Base-by-base conservation (phyloP, 495 filamentous ascomycete species). In the Astrocystis sublimbata region DNA sequence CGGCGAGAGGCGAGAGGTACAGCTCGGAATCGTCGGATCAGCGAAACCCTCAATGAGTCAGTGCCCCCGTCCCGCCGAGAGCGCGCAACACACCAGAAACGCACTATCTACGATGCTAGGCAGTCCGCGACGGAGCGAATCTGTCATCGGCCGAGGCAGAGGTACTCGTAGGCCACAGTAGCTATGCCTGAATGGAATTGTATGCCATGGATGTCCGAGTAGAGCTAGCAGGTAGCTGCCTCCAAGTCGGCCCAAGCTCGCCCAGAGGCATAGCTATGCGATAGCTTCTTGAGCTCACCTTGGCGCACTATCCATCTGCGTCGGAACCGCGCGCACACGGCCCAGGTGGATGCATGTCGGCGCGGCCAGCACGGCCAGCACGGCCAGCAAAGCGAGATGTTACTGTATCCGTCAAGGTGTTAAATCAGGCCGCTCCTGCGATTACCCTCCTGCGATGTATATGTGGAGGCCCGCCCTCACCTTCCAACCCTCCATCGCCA, bases 391-490 rank as follows among this genome's bases (percentile, higher is more conserved):
- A 42, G 47, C 56, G 54, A 57, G 24, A 57, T 57, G 54, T 38
- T 28, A 46, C 56, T 49, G 41, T 58, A 49, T 38, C 21, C 49
- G 24, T 31, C 31, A 47, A 36, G n/a, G 15, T 33, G 23, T 60
- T 7, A 38, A 50, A 6, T 30, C 24, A 46, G 13, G 13, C 35
- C n/a, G n/a, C n/a, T n/a, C 31, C 17, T 38, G 7, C 23, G 17
- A 54, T 13, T 3, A 40, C 12, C 51, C 17, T 40, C 43, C n/a
- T 42, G 10, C 10, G 6, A 21, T 51, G 33, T 51, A 51, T 42
- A 60, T 49, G 46, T 51, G 58, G 47, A 42, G 58, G 47, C 58
- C 58, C 38, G 58, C 58, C 47, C 58, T 53, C 13, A 28, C 38
- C 58, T 41, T 50, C 58, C n/a, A n/a, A n/a, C n/a, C 28, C 45